Conservation (phyloP, 371 early-diverging fungal genomes). For the Lichtheimia corymbifera region DNA sequence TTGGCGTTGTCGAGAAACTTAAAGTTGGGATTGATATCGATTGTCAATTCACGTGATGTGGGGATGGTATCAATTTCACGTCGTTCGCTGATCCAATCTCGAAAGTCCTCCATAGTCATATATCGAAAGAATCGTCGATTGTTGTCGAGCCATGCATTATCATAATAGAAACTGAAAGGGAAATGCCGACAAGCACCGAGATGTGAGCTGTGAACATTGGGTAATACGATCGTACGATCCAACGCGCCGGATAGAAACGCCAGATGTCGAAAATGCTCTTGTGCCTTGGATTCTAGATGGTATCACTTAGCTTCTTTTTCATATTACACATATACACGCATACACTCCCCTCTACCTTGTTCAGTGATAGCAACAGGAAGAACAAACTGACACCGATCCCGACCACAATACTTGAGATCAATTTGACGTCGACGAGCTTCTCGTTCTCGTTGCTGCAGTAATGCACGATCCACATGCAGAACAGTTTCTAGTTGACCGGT, state of each 20-base stretch:
- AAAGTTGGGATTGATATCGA: slow-evolving; percentile 34
- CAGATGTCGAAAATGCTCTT: slow-evolving; percentile 38
- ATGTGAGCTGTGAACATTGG: slow-evolving; percentile 34
- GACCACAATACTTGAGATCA: slow-evolving; percentile 36
- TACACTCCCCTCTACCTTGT: slow-evolving; percentile 29
- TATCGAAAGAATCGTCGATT: slow-evolving; percentile 27
- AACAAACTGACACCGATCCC: slow-evolving; percentile 33
- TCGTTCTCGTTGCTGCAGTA: slow-evolving; percentile 10
- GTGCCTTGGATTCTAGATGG: slow-evolving; percentile 36
- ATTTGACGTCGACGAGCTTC: slow-evolving; percentile 20
- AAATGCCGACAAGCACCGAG: slow-evolving; percentile 28
- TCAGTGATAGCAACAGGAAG: slow-evolving; percentile 41
- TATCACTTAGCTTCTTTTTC: not conserved
- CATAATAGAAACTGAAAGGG: slow-evolving; percentile 33
- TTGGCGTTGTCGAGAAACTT: slow-evolving; percentile 27
- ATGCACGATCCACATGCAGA: slow-evolving; percentile 14
- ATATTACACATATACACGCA: not conserved
- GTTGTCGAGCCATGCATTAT: slow-evolving; percentile 17
- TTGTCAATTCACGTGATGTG: slow-evolving; percentile 33
- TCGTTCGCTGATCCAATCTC: slow-evolving; percentile 24
- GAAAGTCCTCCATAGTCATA: slow-evolving; percentile 27
- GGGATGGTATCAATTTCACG: slow-evolving; percentile 14
- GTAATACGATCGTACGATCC: slow-evolving; percentile 35
- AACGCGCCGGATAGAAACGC: slow-evolving; percentile 31
- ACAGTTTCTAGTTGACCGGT: not conserved